Conservation (phyloP, 2,329 filamentous ascomycete species). For the Penicillium sp. region DNA sequence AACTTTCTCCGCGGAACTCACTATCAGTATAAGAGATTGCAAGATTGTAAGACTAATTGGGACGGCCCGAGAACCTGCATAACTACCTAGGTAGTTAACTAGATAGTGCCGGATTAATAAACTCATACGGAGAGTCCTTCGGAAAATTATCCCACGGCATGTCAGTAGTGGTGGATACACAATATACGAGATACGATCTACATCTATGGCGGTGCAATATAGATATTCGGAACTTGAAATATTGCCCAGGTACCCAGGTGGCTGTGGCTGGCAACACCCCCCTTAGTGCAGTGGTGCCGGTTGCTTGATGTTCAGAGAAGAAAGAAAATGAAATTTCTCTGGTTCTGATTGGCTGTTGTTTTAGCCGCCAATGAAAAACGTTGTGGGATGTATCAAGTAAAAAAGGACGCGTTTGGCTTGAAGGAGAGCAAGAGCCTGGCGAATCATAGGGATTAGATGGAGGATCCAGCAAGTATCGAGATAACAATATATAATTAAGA, state of each 20-base stretch:
- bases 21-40: not conserved
- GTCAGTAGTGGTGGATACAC: not conserved
- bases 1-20: not conserved
- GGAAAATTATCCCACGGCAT: not conserved
- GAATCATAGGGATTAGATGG: not conserved
- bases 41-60: not conserved
- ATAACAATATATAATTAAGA: not conserved
- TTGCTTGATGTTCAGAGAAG: not conserved
- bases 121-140: not conserved
- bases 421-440: not conserved
- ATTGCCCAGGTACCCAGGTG: not conserved
- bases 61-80: not conserved
- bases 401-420: not conserved
- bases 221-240: not conserved
- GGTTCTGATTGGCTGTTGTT: not conserved
- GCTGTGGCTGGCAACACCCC: not conserved
- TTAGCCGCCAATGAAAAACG: conserved; percentile 1
- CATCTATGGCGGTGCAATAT: not conserved
- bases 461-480: not conserved
- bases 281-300: not conserved
- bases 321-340: not conserved
- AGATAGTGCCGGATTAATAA: not conserved
- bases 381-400: not conserved
- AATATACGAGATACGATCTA: not conserved
- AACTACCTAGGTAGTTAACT: no score